Evolutionary conservation across 495 filamentous ascomycete genomes (phyloP).

Genomic region (Neurospora africana): DNA sequence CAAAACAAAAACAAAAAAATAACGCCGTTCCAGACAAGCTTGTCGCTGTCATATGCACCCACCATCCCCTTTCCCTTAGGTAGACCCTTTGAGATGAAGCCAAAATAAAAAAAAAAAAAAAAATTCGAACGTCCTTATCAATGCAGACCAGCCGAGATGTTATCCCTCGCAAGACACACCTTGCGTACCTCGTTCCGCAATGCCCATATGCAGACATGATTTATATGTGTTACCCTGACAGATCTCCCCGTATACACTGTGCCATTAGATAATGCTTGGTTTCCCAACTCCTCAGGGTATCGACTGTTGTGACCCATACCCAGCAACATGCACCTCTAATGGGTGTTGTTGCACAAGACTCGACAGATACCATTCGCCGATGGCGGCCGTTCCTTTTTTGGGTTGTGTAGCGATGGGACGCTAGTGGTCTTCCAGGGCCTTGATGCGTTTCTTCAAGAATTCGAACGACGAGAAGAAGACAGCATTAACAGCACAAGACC

Average conservation of each 20-base stretch:
- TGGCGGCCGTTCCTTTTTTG: background rate
- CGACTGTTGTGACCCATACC: background rate
- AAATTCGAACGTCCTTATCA: background rate
- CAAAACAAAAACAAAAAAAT: background rate
- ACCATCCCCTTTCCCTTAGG: background rate
- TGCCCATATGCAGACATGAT: background rate
- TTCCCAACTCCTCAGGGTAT: background rate
- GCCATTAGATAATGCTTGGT: background rate
- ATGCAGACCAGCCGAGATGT: background rate
- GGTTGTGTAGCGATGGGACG: background rate
- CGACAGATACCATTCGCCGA: background rate
- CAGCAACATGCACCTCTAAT: background rate
- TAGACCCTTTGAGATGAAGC: background rate
- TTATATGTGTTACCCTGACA: background rate
- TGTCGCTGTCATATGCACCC: background rate
- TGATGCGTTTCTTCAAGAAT: conserved; percentile 61
- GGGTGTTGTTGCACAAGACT: background rate
- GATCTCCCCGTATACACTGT: background rate
- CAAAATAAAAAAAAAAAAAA: too few relatives aligned
- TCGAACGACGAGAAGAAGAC: conserved; percentile 75
- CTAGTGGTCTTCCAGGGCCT: conserved; percentile 38
- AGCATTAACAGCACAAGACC: conserved; percentile 63
- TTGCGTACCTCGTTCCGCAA: background rate
- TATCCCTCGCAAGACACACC: background rate
- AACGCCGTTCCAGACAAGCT: background rate